Evolutionary conservation across 2,329 filamentous ascomycete species (phyloP).

Genomic region (Sordariomycetes sp.): DNA sequence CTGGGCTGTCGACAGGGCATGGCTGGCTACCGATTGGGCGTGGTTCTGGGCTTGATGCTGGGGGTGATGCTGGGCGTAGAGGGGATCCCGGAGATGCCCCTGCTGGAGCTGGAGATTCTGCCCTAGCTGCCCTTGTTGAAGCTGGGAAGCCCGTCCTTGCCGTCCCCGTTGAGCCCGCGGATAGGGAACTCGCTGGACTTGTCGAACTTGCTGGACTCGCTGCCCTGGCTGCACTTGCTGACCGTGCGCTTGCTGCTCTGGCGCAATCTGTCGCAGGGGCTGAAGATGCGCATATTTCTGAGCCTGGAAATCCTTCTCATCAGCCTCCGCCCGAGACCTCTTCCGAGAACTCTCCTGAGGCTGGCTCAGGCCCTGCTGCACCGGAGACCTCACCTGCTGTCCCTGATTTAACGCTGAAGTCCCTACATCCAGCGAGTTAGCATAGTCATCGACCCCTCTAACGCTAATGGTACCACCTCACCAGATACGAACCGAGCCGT

Average conservation of each 20-base stretch:
- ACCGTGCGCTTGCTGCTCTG: too few species aligned
- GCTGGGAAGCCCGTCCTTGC: too few species aligned
- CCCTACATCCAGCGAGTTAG: background rate
- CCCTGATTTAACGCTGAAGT: background rate
- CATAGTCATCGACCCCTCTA: background rate
- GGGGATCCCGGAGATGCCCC: too few species aligned
- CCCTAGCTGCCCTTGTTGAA: too few species aligned
- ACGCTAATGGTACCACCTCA: background rate
- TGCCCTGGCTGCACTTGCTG: background rate
- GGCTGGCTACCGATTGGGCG: too few species aligned
- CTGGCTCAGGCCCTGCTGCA: background rate
- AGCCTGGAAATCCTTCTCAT: background rate
- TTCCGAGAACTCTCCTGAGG: background rate
- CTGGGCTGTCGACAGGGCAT: too few species aligned
- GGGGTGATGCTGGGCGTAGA: too few species aligned
- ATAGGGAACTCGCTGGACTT: background rate
- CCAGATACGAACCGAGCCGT: background rate
- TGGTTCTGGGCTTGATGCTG: too few species aligned
- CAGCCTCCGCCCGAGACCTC: background rate
- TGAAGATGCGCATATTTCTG: too few species aligned
- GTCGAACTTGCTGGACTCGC: background rate
- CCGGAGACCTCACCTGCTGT: background rate
- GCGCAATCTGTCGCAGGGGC: too few species aligned
- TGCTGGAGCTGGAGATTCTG: too few species aligned
- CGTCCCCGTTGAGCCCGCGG: too few species aligned